These are phyloP conservation scores for Candida pseudoglaebosa DNA, from an alignment of 805 yeast genomes.

Conservation along the genomic window DNA sequence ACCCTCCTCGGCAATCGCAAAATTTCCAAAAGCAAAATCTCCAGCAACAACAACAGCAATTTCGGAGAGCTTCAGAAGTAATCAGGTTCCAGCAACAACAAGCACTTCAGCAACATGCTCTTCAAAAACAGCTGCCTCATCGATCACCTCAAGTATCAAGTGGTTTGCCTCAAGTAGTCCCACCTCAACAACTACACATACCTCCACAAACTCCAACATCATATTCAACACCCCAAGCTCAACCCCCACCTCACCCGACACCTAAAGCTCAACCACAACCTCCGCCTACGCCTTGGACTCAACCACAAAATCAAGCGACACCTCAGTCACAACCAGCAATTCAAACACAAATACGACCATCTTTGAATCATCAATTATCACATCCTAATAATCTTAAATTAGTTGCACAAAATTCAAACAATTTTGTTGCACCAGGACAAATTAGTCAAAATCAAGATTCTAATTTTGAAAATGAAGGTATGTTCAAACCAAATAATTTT, in stretches of 20 bases:
- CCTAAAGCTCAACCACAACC: constrained; percentile 7
- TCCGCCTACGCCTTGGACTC: constrained; percentile 9
- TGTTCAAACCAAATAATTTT: not conserved
- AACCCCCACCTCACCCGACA: constrained; percentile 6
- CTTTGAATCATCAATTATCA: constrained; percentile 1
- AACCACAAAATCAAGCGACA: constrained; percentile 11
- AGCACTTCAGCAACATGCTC: constrained; percentile 2
- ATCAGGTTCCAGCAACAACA: constrained; percentile 1
- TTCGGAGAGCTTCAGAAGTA: not conserved
- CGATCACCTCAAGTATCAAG: not conserved
- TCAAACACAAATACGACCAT: constrained; percentile 9
- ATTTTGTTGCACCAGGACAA: not conserved
- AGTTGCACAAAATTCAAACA: not conserved
- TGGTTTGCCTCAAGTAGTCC: not conserved
- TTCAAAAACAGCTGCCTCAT: not conserved
- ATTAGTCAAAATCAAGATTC: no score
- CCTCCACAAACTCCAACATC: not conserved
- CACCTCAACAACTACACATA: not conserved
- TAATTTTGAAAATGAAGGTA: not conserved
- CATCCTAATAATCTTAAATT: not conserved
- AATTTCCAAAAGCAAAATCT: not conserved
- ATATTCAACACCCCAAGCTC: constrained; percentile 5
- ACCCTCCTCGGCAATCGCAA: not conserved
- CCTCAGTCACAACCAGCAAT: constrained; percentile 7
- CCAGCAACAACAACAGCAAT: not conserved